phyloP scores from a whole-genome alignment of 805 yeast genomes.

The Starmerella gropengiesseri region DNA sequence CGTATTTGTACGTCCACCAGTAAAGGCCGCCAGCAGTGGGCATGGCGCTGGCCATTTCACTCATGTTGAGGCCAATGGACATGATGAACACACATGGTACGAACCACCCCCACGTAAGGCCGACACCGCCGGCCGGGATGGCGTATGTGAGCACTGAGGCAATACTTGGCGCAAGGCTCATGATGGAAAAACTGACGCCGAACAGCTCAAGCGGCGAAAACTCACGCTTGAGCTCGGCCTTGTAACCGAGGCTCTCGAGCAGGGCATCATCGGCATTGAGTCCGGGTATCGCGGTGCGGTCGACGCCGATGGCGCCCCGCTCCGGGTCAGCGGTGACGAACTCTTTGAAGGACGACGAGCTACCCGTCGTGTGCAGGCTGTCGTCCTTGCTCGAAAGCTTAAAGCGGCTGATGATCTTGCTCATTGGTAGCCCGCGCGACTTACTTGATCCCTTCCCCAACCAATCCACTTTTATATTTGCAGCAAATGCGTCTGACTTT shows the following conservation, averaged over 20 bases:
- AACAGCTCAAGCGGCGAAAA: slow-evolving; percentile 55
- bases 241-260: slow-evolving; percentile 50
- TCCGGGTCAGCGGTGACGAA: too few species aligned
- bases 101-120: slow-evolving; percentile 67
- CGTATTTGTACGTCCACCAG: slow-evolving; percentile 56
- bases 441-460: too few species aligned
- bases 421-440: too few species aligned
- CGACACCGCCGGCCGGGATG: slow-evolving; percentile 51
- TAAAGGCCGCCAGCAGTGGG: slow-evolving; percentile 72
- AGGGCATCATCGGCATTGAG: slow-evolving; percentile 26
- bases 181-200: slow-evolving; percentile 60
- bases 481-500: too few species aligned
- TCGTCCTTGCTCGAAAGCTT: too few species aligned
- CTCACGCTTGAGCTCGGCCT: slow-evolving; percentile 52
- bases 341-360: too few species aligned
- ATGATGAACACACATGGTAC: slow-evolving; percentile 46
- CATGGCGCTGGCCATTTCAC: slow-evolving; percentile 55
- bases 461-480: too few species aligned
- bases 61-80: slow-evolving; percentile 48
- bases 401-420: too few species aligned
- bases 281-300: not conserved
- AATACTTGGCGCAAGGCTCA: slow-evolving; percentile 54
- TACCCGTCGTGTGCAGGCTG: too few species aligned
- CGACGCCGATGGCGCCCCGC: slow-evolving; percentile 1
- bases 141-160: slow-evolving; percentile 46